Percentiles rank a stretch among this genome's conserved stretches.
These are phyloP conservation scores for Trichoderma atrobrunneum DNA, from an alignment of 2,329 filamentous ascomycete genomes.

Conservation along the genomic window DNA sequence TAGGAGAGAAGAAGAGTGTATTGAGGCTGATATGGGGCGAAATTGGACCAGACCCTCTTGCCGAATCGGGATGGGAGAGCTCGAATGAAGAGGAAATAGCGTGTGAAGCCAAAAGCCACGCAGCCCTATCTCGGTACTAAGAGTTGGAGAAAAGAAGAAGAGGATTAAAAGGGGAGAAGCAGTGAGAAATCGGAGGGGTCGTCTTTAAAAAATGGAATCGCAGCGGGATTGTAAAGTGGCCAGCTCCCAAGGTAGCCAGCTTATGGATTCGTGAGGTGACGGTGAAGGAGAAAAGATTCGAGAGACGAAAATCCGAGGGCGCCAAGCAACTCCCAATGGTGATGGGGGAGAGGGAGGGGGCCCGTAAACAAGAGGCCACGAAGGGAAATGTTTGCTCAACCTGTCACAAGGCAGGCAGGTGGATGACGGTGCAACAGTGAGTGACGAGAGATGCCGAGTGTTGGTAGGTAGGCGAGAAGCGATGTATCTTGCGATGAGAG, in stretches of 20 bases:
- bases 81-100: background rate
- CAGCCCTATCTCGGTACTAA: background rate
- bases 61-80: background rate
- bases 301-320: background rate
- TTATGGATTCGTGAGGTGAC: background rate
- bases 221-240: background rate
- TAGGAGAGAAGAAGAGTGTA: background rate
- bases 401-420: constrained; percentile 21
- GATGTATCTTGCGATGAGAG: background rate
- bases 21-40: background rate
- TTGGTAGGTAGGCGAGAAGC: constrained; percentile 12
- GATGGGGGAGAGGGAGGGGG: background rate
- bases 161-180: background rate
- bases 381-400: constrained; percentile 20
- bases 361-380: constrained; percentile 11
- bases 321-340: background rate
- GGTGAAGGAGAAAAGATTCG: background rate
- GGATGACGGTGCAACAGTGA: constrained; percentile 19
- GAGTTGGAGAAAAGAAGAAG: background rate
- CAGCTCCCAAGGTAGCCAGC: background rate
- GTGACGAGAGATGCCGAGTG: constrained; percentile 11
- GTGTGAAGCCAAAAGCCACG: background rate
- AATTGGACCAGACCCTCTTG: background rate
- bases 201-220: background rate
- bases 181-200: background rate